Percentiles rank a stretch among this genome's conserved stretches.
Evolutionary conservation across 2,329 filamentous ascomycete species (phyloP).

Genomic region (Ascochyta viciae-villosae): DNA sequence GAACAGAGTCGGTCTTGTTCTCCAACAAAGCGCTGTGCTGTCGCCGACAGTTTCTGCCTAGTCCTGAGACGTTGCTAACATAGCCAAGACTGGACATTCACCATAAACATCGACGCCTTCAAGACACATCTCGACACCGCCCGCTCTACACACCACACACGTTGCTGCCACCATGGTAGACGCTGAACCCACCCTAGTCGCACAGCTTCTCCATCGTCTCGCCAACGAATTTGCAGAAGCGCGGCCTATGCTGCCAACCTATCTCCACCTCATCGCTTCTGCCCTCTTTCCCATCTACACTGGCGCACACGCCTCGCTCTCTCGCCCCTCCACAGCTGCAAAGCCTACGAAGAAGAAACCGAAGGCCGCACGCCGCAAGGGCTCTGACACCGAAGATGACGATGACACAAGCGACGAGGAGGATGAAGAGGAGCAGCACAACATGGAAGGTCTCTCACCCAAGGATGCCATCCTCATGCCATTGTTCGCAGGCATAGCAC

Average conservation of each 20-base stretch:
- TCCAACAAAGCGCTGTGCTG: background rate
- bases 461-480: constrained; percentile 87
- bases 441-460: constrained; percentile 73
- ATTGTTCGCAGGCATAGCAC: constrained; percentile 73
- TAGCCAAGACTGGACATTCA: background rate
- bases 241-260: constrained; percentile 59
- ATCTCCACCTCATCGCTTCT: constrained; percentile 69
- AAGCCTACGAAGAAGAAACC: constrained; percentile 62
- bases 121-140: no score
- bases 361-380: constrained; percentile 35
- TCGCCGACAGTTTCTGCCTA: background rate
- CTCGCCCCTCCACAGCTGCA: constrained; percentile 80
- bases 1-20: background rate
- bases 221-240: constrained; percentile 54
- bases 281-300: constrained; percentile 84
- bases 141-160: background rate
- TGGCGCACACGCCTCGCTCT: constrained; percentile 83
- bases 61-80: background rate
- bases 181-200: constrained; percentile 37
- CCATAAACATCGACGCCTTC: background rate
- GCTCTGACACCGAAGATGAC: constrained; percentile 31
- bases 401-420: constrained; percentile 46
- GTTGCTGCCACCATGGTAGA: constrained; percentile 35
- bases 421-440: constrained; percentile 60
- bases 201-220: constrained; percentile 38